phyloP scores from a whole-genome alignment of 1,284 basidiomycete genomes.

The Irpex rosettiformis region DNA sequence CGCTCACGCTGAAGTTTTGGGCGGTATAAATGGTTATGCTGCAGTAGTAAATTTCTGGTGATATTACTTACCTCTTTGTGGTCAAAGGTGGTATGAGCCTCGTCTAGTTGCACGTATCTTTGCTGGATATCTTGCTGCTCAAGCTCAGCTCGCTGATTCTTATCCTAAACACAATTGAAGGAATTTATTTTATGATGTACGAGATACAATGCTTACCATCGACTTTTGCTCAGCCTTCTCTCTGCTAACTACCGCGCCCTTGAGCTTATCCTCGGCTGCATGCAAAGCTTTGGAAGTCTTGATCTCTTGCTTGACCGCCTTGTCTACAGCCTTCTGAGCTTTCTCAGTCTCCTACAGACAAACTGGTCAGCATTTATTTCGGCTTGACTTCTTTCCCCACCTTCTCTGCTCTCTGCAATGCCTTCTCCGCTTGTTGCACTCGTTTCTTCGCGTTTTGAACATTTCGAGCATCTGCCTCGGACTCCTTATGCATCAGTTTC shows the following conservation, averaged over 20 bases:
- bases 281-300: slow-evolving; percentile 12
- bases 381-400: slow-evolving; percentile 1
- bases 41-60: neutral
- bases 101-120: slow-evolving; percentile 8
- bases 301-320: slow-evolving; percentile 7
- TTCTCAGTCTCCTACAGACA: slow-evolving; percentile 12
- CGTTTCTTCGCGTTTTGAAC: slow-evolving; percentile 13
- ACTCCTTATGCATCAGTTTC: slow-evolving; percentile 15
- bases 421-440: slow-evolving; percentile 15
- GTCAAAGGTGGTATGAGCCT: slow-evolving; percentile 1
- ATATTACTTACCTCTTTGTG: slow-evolving; percentile 6
- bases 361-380: neutral
- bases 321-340: slow-evolving; percentile 11
- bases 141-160: slow-evolving; percentile 6
- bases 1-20: neutral
- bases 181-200: neutral
- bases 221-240: slow-evolving; percentile 11
- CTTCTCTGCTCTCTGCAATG: slow-evolving; percentile 14
- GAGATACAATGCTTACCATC: slow-evolving; percentile 3
- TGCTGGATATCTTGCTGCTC: slow-evolving; percentile 16
- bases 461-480: slow-evolving; percentile 13
- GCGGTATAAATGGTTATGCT: neutral
- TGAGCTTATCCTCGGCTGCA: slow-evolving; percentile 8
- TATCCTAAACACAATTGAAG: slow-evolving; percentile 6
- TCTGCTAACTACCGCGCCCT: neutral